phyloP scores from a whole-genome alignment of 352 stramenopile genomes.

The Phytophthora pini region DNA sequence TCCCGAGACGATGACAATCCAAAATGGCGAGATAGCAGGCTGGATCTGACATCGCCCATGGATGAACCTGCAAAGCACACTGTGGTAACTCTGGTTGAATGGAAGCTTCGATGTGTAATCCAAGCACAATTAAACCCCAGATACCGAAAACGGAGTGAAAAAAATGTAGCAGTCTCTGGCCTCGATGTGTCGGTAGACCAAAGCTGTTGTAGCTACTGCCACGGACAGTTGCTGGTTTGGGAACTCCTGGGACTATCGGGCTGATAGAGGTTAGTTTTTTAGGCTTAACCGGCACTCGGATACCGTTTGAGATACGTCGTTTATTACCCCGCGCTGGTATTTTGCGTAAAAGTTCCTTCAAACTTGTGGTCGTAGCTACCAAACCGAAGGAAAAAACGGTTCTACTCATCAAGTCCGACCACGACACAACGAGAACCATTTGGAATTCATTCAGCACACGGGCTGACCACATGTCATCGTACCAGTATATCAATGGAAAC shows the following conservation, averaged over 20 bases:
- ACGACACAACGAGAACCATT: slow-evolving; percentile 38
- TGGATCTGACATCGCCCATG: slow-evolving; percentile 23
- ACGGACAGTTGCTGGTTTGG: not conserved
- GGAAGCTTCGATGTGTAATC: slow-evolving; percentile 32
- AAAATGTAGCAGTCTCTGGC: slow-evolving; percentile 2
- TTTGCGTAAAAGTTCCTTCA: slow-evolving; percentile 20
- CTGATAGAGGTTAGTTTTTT: not conserved
- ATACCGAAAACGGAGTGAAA: slow-evolving; percentile 1
- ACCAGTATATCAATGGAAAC: slow-evolving; percentile 39
- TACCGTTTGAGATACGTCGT: not conserved
- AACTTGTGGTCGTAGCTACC: slow-evolving; percentile 9
- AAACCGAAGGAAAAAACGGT: slow-evolving; percentile 22
- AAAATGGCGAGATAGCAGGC: slow-evolving; percentile 38
- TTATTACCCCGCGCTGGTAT: not conserved
- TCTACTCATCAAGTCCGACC: slow-evolving; percentile 30
- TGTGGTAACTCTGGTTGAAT: slow-evolving; percentile 6
- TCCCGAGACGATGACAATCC: slow-evolving; percentile 30
- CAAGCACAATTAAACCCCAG: slow-evolving; percentile 31
- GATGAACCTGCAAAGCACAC: slow-evolving; percentile 35
- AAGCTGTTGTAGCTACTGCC: not conserved
- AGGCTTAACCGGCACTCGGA: not conserved
- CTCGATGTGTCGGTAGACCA: not conserved
- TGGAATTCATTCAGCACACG: slow-evolving; percentile 35
- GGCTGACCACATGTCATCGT: slow-evolving; percentile 35
- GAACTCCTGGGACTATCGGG: not conserved